phyloP scores from a whole-genome alignment of 352 stramenopile genomes.

The Phytophthora gonapodyides region DNA sequence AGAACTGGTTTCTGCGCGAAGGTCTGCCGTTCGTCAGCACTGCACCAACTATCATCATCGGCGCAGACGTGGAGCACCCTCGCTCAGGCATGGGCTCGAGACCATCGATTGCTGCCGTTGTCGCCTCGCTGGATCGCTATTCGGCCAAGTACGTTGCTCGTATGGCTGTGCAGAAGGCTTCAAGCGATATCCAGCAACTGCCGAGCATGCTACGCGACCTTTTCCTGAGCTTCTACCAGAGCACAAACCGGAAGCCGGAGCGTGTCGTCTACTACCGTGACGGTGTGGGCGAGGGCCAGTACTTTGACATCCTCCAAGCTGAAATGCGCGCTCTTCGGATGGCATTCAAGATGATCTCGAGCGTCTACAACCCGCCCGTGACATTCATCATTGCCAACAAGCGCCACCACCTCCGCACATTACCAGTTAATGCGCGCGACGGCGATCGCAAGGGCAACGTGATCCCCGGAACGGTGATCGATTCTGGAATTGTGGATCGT shows the following conservation, averaged over 20 bases:
- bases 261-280: conserved; percentile 76
- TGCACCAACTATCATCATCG: conserved; percentile 77
- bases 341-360: conserved; percentile 56
- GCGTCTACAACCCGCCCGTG: conserved; percentile 53
- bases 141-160: conserved; percentile 49
- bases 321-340: conserved; percentile 66
- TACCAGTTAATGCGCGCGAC: conserved; percentile 27
- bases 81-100: conserved; percentile 55
- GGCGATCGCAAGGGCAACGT: conserved; percentile 53
- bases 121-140: conserved; percentile 69
- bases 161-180: conserved; percentile 42
- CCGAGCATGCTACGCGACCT: conserved; percentile 54
- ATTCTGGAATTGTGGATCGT: conserved; percentile 65
- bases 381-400: conserved; percentile 81
- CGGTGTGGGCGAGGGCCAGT: conserved; percentile 68
- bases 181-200: conserved; percentile 46
- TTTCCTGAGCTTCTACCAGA: conserved; percentile 61
- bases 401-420: conserved; percentile 69
- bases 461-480: conserved; percentile 54
- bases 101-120: conserved; percentile 79
- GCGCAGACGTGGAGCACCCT: conserved; percentile 77
- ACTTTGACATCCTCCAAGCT: conserved; percentile 53
- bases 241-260: conserved; percentile 55
- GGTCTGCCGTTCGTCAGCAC: conserved; percentile 48
- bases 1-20: conserved; percentile 64